These are phyloP conservation scores for Smittium culicis DNA, from an alignment of 371 early-diverging fungal genomes.

Conservation along the genomic window DNA sequence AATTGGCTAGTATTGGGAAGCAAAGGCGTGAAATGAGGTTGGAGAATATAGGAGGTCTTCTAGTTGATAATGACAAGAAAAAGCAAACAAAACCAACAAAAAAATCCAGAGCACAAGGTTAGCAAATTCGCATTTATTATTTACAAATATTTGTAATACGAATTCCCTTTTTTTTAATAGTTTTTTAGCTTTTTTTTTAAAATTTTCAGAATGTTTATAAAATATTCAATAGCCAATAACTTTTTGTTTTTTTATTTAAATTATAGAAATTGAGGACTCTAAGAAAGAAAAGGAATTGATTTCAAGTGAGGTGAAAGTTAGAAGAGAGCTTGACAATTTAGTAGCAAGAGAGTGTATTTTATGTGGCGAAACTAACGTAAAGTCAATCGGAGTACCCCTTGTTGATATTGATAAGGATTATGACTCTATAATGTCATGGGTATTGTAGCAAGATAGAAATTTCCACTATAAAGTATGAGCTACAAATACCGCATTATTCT, in stretches of 20 bases:
- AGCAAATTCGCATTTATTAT: not conserved
- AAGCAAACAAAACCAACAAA: not conserved
- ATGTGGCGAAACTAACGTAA: constrained; percentile 81
- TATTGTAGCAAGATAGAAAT: constrained; percentile 27
- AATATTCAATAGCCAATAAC: no score
- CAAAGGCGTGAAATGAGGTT: not conserved
- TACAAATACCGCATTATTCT: no score
- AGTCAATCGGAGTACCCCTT: constrained; percentile 60
- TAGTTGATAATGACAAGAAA: not conserved
- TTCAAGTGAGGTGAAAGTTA: not conserved
- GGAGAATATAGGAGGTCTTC: not conserved
- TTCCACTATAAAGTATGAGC: no score
- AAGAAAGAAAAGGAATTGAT: not conserved
- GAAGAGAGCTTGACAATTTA: constrained; percentile 43
- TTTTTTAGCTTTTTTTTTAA: no score
- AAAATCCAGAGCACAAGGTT: not conserved
- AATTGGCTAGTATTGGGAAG: not conserved
- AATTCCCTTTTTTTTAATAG: no score
- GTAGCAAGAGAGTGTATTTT: constrained; percentile 71
- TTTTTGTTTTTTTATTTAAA: not conserved
- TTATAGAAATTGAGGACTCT: not conserved
- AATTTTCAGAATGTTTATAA: no score
- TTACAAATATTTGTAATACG: not conserved
- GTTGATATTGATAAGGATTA: constrained; percentile 36
- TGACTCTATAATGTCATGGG: constrained; percentile 40